Percentiles rank a stretch among this genome's conserved stretches.
Evolutionary conservation across 306 rosid genomes (phyloP).

Genomic region (Vigna nakashimae): DNA sequence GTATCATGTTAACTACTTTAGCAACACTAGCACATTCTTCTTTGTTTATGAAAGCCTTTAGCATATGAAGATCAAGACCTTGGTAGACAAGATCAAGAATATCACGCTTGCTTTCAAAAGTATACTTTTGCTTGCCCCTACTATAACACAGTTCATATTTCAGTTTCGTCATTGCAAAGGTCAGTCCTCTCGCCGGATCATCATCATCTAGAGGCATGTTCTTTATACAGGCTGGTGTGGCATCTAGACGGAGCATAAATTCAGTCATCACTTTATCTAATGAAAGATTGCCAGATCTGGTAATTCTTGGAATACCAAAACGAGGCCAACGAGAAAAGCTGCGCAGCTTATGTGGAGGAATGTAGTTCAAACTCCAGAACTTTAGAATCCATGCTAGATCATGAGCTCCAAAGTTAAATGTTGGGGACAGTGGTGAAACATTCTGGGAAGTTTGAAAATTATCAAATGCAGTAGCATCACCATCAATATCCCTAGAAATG

Average conservation of each 20-base stretch:
- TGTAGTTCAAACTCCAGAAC: constrained; percentile 81
- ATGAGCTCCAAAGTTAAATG: constrained; percentile 94
- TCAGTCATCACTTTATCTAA: constrained; percentile 98
- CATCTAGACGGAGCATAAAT: constrained; percentile 90
- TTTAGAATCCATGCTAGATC: constrained; percentile 93
- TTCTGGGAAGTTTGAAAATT: constrained; percentile 59
- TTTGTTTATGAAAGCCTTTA: constrained; percentile 70
- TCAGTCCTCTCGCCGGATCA: constrained; percentile 98
- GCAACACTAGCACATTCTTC: constrained; percentile 71
- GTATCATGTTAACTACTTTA: constrained; percentile 80
- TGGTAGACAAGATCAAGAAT: constrained; percentile 92
- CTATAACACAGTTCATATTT: constrained; percentile 83
- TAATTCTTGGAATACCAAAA: constrained; percentile 80
- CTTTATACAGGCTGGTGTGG: constrained; percentile 79
- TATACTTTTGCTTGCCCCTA: constrained; percentile 91
- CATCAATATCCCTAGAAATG: constrained; percentile 53
- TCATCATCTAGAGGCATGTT: constrained; percentile 92
- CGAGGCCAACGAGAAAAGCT: constrained; percentile 96
- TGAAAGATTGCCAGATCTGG: constrained; percentile 94
- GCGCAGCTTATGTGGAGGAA: constrained; percentile 96
- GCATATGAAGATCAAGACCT: constrained; percentile 92
- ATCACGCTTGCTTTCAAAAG: constrained; percentile 92
- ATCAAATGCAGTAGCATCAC: constrained; percentile 61
- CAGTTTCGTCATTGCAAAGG: constrained; percentile 78
- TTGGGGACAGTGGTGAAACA: constrained; percentile 62